These are phyloP conservation scores for Elsinoe arachidis DNA, from an alignment of 2,329 filamentous ascomycete species.

Conservation along the genomic window DNA sequence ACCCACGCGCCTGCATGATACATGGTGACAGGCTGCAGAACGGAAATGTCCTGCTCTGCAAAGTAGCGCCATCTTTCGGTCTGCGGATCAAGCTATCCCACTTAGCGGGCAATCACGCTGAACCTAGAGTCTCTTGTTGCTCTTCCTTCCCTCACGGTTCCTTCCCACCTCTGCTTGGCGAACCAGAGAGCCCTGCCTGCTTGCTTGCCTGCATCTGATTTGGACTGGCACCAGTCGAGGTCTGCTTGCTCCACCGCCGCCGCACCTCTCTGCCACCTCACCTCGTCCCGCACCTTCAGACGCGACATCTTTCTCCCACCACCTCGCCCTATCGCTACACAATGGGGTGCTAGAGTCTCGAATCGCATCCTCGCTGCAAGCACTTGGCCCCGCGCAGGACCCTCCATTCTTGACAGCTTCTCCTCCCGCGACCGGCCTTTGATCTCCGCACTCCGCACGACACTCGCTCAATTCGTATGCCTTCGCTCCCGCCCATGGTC, in stretches of 20 bases:
- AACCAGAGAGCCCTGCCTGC: not conserved
- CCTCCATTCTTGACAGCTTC: not conserved
- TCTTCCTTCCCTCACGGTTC: not conserved
- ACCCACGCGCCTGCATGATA: constrained; percentile 1
- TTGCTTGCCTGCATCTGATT: too few species aligned
- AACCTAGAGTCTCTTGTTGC: constrained; percentile 1
- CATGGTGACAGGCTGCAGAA: not conserved
- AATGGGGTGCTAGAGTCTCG: not conserved
- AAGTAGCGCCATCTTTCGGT: not conserved
- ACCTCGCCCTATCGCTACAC: not conserved
- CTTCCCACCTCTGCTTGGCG: constrained; percentile 9
- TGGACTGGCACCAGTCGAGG: not conserved
- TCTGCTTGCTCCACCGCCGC: constrained; percentile 4
- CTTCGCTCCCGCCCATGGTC: not conserved
- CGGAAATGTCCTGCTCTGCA: not conserved
- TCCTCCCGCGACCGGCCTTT: constrained; percentile 4
- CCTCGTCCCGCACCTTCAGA: not conserved
- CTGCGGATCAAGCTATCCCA: constrained; percentile 1
- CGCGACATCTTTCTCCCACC: not conserved
- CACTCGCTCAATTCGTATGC: constrained; percentile 12
- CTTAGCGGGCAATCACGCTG: constrained; percentile 4
- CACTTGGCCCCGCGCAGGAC: not conserved
- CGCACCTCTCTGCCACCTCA: not conserved
- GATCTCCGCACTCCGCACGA: not conserved
- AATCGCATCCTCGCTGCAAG: not conserved